These are phyloP conservation scores for Zymoseptoria tritici DNA, from an alignment of 2,329 filamentous ascomycete species.

Conservation along the genomic window DNA sequence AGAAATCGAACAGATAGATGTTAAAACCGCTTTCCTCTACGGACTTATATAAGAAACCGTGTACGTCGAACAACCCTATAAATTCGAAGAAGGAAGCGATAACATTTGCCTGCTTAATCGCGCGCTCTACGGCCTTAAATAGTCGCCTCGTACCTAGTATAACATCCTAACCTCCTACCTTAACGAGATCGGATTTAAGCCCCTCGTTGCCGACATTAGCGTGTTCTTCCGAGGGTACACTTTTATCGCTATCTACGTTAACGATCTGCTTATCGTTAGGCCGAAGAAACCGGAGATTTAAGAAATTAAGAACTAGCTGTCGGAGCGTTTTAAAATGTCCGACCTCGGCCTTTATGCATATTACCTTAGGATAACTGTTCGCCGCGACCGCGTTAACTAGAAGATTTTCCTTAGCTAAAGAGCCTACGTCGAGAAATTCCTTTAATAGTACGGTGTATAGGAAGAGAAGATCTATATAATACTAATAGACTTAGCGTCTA, in stretches of 20 bases:
- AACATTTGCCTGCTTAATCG: conserved; percentile 1
- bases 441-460: background rate
- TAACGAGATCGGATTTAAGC: background rate
- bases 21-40: background rate
- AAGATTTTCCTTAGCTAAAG: conserved; percentile 1
- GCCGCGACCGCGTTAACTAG: conserved; percentile 7
- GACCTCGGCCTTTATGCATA: conserved; percentile 5
- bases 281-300: conserved; percentile 1
- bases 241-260: conserved; percentile 8
- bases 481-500: background rate
- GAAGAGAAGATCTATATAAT: background rate
- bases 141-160: conserved; percentile 6
- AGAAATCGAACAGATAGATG: conserved; percentile 27
- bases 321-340: conserved; percentile 5
- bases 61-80: background rate
- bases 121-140: too few relatives aligned
- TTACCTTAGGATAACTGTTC: conserved; percentile 22
- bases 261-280: conserved; percentile 10
- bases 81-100: background rate
- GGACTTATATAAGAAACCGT: background rate
- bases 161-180: background rate
- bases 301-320: conserved; percentile 1
- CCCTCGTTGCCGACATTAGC: background rate
- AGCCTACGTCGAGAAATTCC: conserved; percentile 1
- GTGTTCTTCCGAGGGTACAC: conserved; percentile 4